A percentile compares a stretch with the other conserved stretches of the same genome.
Evolutionary conservation across 2,329 filamentous ascomycete genomes (phyloP).

Genomic region (Nemania sp.): DNA sequence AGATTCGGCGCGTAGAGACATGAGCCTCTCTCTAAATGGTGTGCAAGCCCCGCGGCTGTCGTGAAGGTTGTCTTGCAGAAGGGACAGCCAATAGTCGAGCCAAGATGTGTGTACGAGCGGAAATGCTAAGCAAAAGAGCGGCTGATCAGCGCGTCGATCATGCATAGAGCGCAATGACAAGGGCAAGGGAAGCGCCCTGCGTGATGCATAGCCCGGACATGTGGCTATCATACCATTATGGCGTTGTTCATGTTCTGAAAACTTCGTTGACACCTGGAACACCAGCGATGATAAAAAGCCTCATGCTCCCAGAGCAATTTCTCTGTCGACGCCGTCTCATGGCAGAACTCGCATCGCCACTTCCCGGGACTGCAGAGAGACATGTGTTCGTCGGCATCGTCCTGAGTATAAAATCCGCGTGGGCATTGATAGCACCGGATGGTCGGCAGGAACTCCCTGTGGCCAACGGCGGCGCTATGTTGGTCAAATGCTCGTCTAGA

Average conservation of each 20-base stretch:
- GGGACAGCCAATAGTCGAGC: constrained; percentile 51
- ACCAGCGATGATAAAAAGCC: constrained; percentile 39
- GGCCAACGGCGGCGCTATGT: background rate
- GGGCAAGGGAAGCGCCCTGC: background rate
- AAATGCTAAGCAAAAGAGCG: constrained; percentile 51
- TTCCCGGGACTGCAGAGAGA: background rate
- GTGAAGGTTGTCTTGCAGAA: constrained; percentile 54
- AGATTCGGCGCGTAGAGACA: constrained; percentile 49
- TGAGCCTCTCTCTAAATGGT: constrained; percentile 60
- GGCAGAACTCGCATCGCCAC: constrained; percentile 36
- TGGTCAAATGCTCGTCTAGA: background rate
- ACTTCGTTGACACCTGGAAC: constrained; percentile 38
- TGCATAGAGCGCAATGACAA: background rate
- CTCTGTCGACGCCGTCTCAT: constrained; percentile 24
- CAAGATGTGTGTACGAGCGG: constrained; percentile 54
- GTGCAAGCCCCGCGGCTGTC: constrained; percentile 55
- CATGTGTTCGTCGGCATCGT: background rate
- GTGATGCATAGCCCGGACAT: background rate
- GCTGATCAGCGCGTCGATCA: background rate
- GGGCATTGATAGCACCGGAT: background rate
- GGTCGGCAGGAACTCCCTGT: background rate
- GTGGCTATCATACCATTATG: constrained; percentile 35
- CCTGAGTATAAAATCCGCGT: background rate
- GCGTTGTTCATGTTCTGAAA: constrained; percentile 41
- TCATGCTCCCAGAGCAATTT: constrained; percentile 34